A percentile compares a stretch with the other conserved stretches of the same genome.
Conservation (phyloP, 495 filamentous ascomycete genomes). For the Astrothelium subdiscretum region DNA sequence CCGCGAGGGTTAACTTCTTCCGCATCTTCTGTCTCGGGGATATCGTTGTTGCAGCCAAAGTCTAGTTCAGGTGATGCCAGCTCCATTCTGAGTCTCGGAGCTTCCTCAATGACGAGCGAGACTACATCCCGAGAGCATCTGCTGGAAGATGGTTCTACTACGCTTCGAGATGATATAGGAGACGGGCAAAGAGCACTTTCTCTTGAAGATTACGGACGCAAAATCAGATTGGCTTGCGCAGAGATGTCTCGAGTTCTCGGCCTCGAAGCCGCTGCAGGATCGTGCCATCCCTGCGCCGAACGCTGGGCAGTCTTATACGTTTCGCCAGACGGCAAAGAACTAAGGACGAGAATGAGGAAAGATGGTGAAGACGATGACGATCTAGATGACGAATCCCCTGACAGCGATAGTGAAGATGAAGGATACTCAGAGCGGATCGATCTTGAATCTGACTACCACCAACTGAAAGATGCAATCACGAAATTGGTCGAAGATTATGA, state of each 20-base stretch:
- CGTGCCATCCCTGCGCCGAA: slow-evolving; percentile 62
- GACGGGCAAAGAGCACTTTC: neutral
- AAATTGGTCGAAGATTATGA: slow-evolving; percentile 75
- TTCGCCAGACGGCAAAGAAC: slow-evolving; percentile 52
- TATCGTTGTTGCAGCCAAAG: slow-evolving; percentile 33
- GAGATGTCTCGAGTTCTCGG: slow-evolving; percentile 55
- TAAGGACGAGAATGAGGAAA: slow-evolving; percentile 62
- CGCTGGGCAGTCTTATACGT: slow-evolving; percentile 68
- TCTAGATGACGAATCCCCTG: slow-evolving; percentile 48
- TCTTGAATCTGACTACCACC: slow-evolving; percentile 70
- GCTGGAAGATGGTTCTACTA: slow-evolving; percentile 31
- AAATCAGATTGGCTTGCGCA: slow-evolving; percentile 44
- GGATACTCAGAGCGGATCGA: slow-evolving; percentile 51
- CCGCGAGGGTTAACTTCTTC: slow-evolving; percentile 46
- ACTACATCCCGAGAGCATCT: slow-evolving; percentile 53
- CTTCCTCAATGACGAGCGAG: slow-evolving; percentile 57
- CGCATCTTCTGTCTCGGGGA: slow-evolving; percentile 54
- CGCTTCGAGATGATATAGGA: slow-evolving; percentile 14
- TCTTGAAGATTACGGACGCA: slow-evolving; percentile 29
- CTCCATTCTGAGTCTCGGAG: slow-evolving; percentile 55
- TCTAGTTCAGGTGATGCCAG: slow-evolving; percentile 19
- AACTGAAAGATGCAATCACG: slow-evolving; percentile 67
- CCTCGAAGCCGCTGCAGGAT: slow-evolving; percentile 45
- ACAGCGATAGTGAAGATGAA: slow-evolving; percentile 58
- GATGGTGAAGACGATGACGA: slow-evolving; percentile 56